Evolutionary conservation across 768 basidiomycete genomes (phyloP).

Genomic region (Amanita subjunquillea): DNA sequence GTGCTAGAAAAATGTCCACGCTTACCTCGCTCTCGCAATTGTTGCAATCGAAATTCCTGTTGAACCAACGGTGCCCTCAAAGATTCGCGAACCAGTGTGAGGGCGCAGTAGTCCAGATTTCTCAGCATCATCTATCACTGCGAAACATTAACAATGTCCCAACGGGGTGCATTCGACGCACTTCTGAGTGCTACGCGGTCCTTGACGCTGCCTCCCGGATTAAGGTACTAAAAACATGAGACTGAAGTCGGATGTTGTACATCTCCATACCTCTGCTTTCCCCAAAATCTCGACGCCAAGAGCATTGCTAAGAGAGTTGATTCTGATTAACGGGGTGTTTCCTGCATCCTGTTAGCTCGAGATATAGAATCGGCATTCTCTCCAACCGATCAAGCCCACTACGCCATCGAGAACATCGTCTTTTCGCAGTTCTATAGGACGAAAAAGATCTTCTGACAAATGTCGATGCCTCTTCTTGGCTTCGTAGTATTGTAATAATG

Average conservation of each 20-base stretch:
- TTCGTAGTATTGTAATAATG: conserved; percentile 45
- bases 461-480: conserved; percentile 36
- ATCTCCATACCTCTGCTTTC: conserved; percentile 71
- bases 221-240: conserved; percentile 57
- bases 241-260: background rate
- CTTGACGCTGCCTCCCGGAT: conserved; percentile 97
- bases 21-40: conserved; percentile 77
- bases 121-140: conserved; percentile 95
- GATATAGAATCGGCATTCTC: background rate
- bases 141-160: background rate
- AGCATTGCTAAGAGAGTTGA: conserved; percentile 84
- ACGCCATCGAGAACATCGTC: conserved; percentile 78
- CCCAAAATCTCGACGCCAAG: conserved; percentile 91
- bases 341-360: conserved; percentile 35
- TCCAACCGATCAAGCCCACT: conserved; percentile 73
- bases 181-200: conserved; percentile 93
- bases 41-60: conserved; percentile 96
- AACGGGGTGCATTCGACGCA: conserved; percentile 22
- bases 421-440: conserved; percentile 62
- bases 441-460: conserved; percentile 25
- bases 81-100: conserved; percentile 83
- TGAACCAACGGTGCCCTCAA: conserved; percentile 94
- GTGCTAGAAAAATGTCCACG: background rate
- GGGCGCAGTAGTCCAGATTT: conserved; percentile 72
- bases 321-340: conserved; percentile 88